Evolutionary conservation across 1,284 basidiomycete genomes (phyloP), one percentile per base, ranked within the genome.

Genomic region (Inonotus hispidus): DNA sequence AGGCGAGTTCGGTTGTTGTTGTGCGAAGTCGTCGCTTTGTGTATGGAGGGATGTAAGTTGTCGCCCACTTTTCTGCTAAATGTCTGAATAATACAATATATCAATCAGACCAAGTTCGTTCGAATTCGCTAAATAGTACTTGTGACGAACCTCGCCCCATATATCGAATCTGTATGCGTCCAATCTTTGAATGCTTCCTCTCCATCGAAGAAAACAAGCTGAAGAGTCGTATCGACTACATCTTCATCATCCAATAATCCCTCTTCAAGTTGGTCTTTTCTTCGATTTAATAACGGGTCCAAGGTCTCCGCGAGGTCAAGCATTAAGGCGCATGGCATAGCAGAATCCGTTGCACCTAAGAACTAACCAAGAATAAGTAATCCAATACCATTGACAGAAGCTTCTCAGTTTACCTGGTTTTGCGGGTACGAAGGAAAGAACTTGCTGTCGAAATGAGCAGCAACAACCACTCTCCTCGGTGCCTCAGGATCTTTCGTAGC

Each of bases 401-500:
- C 16, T 43, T 19, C 35, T 25, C 16, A 4, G 73, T 79, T 62
- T 69, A 90, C 89, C 76, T 92, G 86, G 68, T 90, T 88, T 37
- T 83, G 74, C 0, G 91, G 90, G 65, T 79, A 87, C 1, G 73
- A 74, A 0, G 84, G 75, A 68, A 92, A 96, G 75, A 85, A 97
- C 75, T 99, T 99, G 73, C 90, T 94, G 73, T 99, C 97, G 68
- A 92, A 95, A 72, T 99, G 97, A 3, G 96, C 97, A 1, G 95
- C 81, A 7, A 99, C 73, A n/a, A 96, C 80, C 27, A 99, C 79
- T 67, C 90, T 87, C 45, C 90, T 75, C 1, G 89, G 77, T 0
- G 96, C 93, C n/a, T 78, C 75, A 3, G 90, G 88, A 68, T 98
- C 90, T 71, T 98, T 96, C 14, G 97, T 99, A 43, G 95, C 93